Conservation (phyloP, 2,329 filamentous ascomycete genomes). For the Neofusicoccum umdonicola region DNA sequence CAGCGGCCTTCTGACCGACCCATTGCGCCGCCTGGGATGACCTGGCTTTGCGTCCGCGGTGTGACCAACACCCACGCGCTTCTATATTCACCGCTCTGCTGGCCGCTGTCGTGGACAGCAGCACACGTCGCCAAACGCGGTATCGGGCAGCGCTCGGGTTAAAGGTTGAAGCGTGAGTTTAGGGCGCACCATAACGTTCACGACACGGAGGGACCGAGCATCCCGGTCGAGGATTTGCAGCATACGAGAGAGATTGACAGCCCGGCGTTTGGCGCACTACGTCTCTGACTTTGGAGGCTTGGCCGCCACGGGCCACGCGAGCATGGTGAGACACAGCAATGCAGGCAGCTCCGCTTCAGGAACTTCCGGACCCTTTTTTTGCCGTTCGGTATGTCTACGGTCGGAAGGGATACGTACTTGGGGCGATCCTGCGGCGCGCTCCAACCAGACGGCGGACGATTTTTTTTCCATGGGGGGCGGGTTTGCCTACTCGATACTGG, state of each 20-base stretch:
- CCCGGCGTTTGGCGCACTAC: background rate
- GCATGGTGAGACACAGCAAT: constrained; percentile 10
- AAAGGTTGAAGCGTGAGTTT: background rate
- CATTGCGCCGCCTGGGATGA: background rate
- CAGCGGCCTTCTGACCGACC: constrained; percentile 8
- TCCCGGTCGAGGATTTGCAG: constrained; percentile 3
- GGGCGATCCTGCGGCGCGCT: background rate
- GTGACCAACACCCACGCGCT: background rate
- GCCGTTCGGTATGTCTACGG: background rate
- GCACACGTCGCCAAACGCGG: background rate
- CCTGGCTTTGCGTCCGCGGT: constrained; percentile 2
- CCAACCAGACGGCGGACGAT: constrained; percentile 5
- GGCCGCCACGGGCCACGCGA: constrained; percentile 2
- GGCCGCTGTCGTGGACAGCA: constrained; percentile 5
- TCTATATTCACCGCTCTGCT: constrained; percentile 11
- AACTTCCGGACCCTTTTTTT: background rate
- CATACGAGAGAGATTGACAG: constrained; percentile 12
- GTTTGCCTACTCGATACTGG: constrained; percentile 2
- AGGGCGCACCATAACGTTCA: constrained; percentile 15
- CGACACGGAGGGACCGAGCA: constrained; percentile 9
- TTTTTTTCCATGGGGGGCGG: background rate
- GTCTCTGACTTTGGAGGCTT: background rate
- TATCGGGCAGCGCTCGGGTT: background rate
- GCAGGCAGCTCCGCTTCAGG: constrained; percentile 9
- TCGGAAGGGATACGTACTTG: background rate